Evolutionary conservation across 768 basidiomycete genomes (phyloP).

Genomic region (Podaxis sp.): DNA sequence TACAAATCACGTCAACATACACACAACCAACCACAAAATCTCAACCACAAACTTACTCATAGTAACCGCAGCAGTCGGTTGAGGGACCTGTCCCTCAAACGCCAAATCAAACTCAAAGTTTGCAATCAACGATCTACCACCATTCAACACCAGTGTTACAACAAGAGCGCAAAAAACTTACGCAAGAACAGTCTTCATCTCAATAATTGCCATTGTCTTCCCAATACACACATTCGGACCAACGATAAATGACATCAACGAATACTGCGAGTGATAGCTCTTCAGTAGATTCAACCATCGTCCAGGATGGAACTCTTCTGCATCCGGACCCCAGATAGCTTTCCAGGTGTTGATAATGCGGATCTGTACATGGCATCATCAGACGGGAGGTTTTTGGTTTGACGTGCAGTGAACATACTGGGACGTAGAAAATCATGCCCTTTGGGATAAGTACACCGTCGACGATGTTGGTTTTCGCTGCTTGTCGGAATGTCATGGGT

Average conservation of each 20-base stretch:
- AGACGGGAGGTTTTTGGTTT: background rate
- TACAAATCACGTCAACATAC: constrained; percentile 12
- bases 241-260: constrained; percentile 41
- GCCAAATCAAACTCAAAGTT: constrained; percentile 44
- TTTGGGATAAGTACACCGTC: constrained; percentile 43
- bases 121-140: constrained; percentile 27
- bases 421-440: constrained; percentile 44
- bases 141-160: too few relatives aligned
- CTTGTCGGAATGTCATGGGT: constrained; percentile 37
- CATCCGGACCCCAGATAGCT: constrained; percentile 50
- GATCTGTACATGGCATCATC: constrained; percentile 30
- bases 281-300: constrained; percentile 44
- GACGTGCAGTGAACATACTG: constrained; percentile 25
- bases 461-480: constrained; percentile 39
- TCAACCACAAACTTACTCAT: constrained; percentile 37
- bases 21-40: background rate
- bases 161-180: constrained; percentile 17
- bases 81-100: constrained; percentile 32
- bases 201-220: constrained; percentile 47
- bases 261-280: constrained; percentile 34
- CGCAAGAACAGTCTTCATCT: constrained; percentile 48
- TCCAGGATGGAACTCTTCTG: constrained; percentile 46
- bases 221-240: constrained; percentile 28
- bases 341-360: constrained; percentile 51
- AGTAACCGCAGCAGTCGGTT: constrained; percentile 34